These are phyloP conservation scores for Pascua sp. DNA, from an alignment of 1,284 basidiomycete species.

Conservation along the genomic window DNA sequence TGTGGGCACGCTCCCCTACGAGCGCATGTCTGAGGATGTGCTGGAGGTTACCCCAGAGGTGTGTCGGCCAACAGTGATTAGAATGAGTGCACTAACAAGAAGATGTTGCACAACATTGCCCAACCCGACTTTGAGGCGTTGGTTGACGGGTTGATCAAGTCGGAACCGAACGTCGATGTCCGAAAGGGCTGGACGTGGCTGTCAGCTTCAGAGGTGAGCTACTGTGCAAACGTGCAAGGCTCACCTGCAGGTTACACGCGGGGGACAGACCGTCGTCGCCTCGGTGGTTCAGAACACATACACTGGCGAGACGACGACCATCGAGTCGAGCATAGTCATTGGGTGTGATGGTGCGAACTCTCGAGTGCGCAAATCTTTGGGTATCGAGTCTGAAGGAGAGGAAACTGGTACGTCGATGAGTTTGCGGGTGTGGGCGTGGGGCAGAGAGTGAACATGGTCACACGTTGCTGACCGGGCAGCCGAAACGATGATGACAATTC, in stretches of 20 bases:
- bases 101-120: slow-evolving; percentile 30
- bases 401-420: slow-evolving; percentile 6
- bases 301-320: slow-evolving; percentile 17
- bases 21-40: slow-evolving; percentile 20
- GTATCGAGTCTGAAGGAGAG: slow-evolving; percentile 24
- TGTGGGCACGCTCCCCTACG: slow-evolving; percentile 22
- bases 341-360: slow-evolving; percentile 30
- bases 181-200: slow-evolving; percentile 30
- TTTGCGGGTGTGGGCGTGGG: no score
- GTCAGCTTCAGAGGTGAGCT: slow-evolving; percentile 19
- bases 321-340: slow-evolving; percentile 19
- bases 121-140: slow-evolving; percentile 28
- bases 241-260: slow-evolving; percentile 3
- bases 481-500: slow-evolving; percentile 27
- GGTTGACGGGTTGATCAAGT: slow-evolving; percentile 16
- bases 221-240: no score
- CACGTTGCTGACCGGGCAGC: background rate
- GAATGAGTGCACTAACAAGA: no score
- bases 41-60: slow-evolving; percentile 26
- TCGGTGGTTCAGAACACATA: slow-evolving; percentile 22
- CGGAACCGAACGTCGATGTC: slow-evolving; percentile 18
- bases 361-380: slow-evolving; percentile 15
- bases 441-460: no score
- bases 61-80: no score
- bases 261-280: slow-evolving; percentile 11